Evolutionary conservation across 768 basidiomycete genomes (phyloP).

Genomic region (Amanita phalloides): DNA sequence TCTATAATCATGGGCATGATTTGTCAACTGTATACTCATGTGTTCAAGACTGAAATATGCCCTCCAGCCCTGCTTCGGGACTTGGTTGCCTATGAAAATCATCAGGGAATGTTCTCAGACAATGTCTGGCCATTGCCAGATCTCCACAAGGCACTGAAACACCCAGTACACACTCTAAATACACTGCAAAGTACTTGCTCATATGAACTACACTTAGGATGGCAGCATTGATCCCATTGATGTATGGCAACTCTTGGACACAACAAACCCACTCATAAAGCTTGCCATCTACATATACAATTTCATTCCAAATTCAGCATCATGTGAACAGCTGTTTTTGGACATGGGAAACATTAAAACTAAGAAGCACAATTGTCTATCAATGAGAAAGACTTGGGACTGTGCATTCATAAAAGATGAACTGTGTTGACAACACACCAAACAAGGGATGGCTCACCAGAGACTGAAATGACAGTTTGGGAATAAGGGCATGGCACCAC

Average conservation of each 20-base stretch:
- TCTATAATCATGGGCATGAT: not conserved
- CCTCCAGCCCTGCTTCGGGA: not conserved
- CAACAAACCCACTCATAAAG: constrained; percentile 8
- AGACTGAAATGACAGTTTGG: not conserved
- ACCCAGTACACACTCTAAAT: not conserved
- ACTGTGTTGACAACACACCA: constrained; percentile 1
- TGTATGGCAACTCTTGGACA: not conserved
- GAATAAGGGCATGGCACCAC: not conserved
- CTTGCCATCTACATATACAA: constrained; percentile 16
- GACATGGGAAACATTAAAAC: constrained; percentile 8
- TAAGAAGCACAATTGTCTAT: constrained; percentile 3
- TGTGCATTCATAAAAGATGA: constrained; percentile 5
- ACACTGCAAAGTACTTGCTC: not conserved
- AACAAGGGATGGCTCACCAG: constrained; percentile 1
- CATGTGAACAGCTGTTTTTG: constrained; percentile 15
- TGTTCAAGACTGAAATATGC: not conserved
- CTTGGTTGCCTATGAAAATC: not conserved
- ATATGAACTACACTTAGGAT: not conserved
- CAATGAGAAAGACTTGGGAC: not conserved
- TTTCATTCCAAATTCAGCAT: constrained; percentile 18
- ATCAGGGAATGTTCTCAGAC: not conserved
- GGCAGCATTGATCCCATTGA: not conserved
- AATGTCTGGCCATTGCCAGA: not conserved
- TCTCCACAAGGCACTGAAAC: not conserved
- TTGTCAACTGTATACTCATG: not conserved